A percentile compares a stretch with the other conserved stretches of the same genome.
Conservation (phyloP, 345 rosid species). For the Bruguiera sexangula region DNA sequence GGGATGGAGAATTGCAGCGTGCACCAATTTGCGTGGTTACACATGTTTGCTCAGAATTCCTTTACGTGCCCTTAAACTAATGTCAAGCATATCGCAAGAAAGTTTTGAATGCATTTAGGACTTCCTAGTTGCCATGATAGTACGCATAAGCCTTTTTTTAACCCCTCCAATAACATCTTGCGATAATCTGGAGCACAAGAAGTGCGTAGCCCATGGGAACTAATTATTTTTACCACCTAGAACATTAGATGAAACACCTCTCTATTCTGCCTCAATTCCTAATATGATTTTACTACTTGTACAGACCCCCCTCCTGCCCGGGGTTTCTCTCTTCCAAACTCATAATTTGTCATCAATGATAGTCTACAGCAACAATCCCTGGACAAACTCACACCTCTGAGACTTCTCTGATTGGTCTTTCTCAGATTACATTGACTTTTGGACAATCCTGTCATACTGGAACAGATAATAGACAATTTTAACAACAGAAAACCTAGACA, state of each 20-base stretch:
- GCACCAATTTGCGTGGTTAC: too few relatives aligned
- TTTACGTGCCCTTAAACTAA: too few relatives aligned
- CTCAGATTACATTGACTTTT: slow-evolving; percentile 26
- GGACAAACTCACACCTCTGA: slow-evolving; percentile 45
- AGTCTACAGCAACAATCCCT: slow-evolving; percentile 48
- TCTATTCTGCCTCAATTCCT: not conserved
- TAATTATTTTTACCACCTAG: slow-evolving; percentile 13
- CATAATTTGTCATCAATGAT: slow-evolving; percentile 43
- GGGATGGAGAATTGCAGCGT: too few relatives aligned
- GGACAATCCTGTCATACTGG: slow-evolving; percentile 32
- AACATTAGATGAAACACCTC: slow-evolving; percentile 14
- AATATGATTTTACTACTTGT: too few relatives aligned
- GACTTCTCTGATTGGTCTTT: slow-evolving; percentile 58
- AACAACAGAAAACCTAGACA: not conserved
- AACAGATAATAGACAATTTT: slow-evolving; percentile 14
- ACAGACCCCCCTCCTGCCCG: not conserved
- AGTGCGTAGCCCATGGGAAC: not conserved
- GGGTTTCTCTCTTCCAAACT: slow-evolving; percentile 8
- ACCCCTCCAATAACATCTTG: too few relatives aligned
- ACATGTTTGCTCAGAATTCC: too few relatives aligned
- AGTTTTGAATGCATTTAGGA: too few relatives aligned
- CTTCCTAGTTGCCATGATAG: too few relatives aligned
- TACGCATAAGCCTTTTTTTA: too few relatives aligned
- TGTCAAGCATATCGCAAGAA: too few relatives aligned
- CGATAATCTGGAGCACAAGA: too few relatives aligned